These are phyloP conservation scores for Rhynchospora tenuis DNA, from an alignment of 176 grass and related monocot genomes.

Conservation along the genomic window DNA sequence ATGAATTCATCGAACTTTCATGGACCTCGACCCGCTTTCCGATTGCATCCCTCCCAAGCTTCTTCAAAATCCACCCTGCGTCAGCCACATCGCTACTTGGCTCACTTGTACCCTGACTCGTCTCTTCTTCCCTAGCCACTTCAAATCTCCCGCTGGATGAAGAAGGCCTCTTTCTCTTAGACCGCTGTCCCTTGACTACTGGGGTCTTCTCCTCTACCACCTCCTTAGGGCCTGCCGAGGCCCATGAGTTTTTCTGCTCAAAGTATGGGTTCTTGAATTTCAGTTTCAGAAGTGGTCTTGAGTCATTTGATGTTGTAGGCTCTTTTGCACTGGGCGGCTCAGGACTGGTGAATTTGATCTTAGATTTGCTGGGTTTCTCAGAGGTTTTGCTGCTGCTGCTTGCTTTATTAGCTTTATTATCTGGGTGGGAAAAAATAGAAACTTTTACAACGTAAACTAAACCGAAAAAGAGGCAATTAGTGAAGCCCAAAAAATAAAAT, in stretches of 20 bases:
- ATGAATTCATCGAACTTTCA: slow-evolving; percentile 50
- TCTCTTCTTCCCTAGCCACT: slow-evolving; percentile 29
- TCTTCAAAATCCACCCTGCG: slow-evolving; percentile 83
- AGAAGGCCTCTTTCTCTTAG: slow-evolving; percentile 90
- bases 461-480: not conserved
- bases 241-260: slow-evolving; percentile 57
- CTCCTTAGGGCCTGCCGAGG: slow-evolving; percentile 45
- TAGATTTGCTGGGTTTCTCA: slow-evolving; percentile 40
- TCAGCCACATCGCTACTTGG: slow-evolving; percentile 49
- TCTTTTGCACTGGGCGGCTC: slow-evolving; percentile 28
- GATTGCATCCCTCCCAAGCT: slow-evolving; percentile 81
- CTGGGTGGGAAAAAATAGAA: slow-evolving; percentile 8
- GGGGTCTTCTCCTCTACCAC: slow-evolving; percentile 61
- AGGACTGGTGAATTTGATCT: slow-evolving; percentile 38
- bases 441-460: not conserved
- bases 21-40: slow-evolving; percentile 80
- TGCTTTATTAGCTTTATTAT: slow-evolving; percentile 46
- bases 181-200: slow-evolving; percentile 88
- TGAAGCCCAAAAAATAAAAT: not conserved
- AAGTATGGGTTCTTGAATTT: slow-evolving; percentile 98
- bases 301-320: slow-evolving; percentile 45
- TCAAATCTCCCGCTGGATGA: slow-evolving; percentile 31
- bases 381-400: slow-evolving; percentile 38
- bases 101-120: slow-evolving; percentile 42
- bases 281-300: slow-evolving; percentile 81